Base-by-base conservation (phyloP, 768 basidiomycete species). In the Suillus brevipes region DNA sequence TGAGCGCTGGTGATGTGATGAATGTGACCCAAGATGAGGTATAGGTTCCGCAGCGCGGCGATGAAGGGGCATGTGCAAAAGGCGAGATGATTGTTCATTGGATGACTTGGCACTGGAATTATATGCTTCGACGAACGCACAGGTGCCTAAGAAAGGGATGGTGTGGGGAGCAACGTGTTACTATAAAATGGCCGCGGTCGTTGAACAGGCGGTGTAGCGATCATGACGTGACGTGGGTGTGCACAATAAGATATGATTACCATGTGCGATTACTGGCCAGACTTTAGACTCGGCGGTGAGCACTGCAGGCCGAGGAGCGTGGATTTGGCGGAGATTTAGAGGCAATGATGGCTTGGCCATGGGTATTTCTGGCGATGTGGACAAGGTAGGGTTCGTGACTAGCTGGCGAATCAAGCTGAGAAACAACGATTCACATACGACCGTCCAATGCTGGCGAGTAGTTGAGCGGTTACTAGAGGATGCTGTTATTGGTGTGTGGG, bases 271-370 rank as follows among this genome's bases (percentile, higher is more conserved):
- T 52, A 25, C 50, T 52, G 50, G 25, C 25, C 12, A 50, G 49
- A 57, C 65, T 58, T 64, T 58, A 64, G 36, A 2, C 25, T 57
- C 62, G 37, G 62, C 52, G 61, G 52, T 52, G 71, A 64, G 62
- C 62, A 62, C 13, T 53, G 25, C 16, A 53, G 47, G 64, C 64
- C 64, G 50, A 63, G 53, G 49, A 65, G 62, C 45, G 65, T 64
- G 60, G 62, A 63, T 65, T 66, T 65, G 58, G 45, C 64, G 63
- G 64, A 65, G 60, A 65, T 71, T 72, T 60, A 36, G 64, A 18
- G 43, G 25, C 1, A 58, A 60, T 56, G 40, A 63, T 60, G 62
- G 61, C 64, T 65, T 62, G 64, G 58, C 60, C 40, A 60, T 64
- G 64, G 20, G 40, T 63, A 47, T 65, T 40, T 50, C 47, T 45